Percentiles rank a stretch among this genome's conserved stretches.
Evolutionary conservation across 208 protist genomes (phyloP).

Genomic region (Phytomonas sp.): DNA sequence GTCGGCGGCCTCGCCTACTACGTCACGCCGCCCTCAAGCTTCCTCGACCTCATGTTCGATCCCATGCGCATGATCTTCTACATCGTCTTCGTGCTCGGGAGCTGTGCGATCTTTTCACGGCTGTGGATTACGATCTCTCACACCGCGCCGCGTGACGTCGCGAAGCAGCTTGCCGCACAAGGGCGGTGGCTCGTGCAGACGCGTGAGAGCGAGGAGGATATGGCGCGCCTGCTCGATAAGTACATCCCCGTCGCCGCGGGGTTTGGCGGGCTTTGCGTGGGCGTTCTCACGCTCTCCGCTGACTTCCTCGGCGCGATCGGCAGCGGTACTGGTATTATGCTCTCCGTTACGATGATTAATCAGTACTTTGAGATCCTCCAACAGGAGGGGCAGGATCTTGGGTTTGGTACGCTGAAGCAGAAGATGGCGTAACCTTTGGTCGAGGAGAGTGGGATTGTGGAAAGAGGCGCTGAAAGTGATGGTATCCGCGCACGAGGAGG

Average conservation of each 20-base stretch:
- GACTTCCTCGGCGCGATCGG: conserved; percentile 98
- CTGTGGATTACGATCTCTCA: conserved; percentile 98
- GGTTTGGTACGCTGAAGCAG: conserved; percentile 70
- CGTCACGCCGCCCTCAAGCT: conserved; percentile 94
- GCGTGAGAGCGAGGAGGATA: conserved; percentile 84
- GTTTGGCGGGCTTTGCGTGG: conserved; percentile 99
- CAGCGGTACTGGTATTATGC: conserved; percentile 98
- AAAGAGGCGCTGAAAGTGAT: conserved; percentile 5
- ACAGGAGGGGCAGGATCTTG: conserved; percentile 94
- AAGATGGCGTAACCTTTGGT: conserved; percentile 38
- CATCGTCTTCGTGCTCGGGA: conserved; percentile 95
- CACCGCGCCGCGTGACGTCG: conserved; percentile 95
- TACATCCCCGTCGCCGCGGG: conserved; percentile 99
- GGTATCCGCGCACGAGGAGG: too few species aligned
- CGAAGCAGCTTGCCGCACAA: conserved; percentile 95
- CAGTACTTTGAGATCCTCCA: conserved; percentile 99
- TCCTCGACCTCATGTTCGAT: conserved; percentile 93
- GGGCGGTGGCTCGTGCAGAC: conserved; percentile 91
- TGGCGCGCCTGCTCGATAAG: conserved; percentile 81
- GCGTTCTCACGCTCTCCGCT: conserved; percentile 97
- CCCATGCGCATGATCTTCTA: conserved; percentile 99
- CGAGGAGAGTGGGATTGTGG: background rate
- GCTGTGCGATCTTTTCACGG: conserved; percentile 98
- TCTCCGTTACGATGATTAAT: conserved; percentile 99
- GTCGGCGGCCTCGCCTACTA: conserved; percentile 99